A percentile compares a stretch with the other conserved stretches of the same genome.
phyloP scores from a whole-genome alignment of 805 yeast genomes.

The Starmerella lactis-condensi region DNA sequence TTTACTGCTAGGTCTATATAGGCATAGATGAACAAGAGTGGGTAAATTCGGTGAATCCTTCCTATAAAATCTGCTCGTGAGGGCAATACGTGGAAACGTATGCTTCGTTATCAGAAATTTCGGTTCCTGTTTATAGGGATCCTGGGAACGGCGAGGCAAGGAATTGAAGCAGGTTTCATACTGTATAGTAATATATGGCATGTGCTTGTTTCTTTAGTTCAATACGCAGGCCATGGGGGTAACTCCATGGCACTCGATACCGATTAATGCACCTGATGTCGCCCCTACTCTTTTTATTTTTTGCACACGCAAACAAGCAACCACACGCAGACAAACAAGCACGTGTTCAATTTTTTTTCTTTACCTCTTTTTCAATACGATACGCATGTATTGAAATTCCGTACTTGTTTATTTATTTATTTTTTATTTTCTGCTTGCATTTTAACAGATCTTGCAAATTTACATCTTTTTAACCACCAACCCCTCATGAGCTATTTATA shows the following conservation, averaged over 20 bases:
- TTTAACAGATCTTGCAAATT: no score
- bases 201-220: slow-evolving; percentile 17
- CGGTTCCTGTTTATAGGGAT: slow-evolving; percentile 10
- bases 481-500: no score
- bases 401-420: no score
- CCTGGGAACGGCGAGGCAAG: slow-evolving; percentile 20
- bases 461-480: no score
- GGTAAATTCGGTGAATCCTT: slow-evolving; percentile 21
- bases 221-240: slow-evolving; percentile 18
- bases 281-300: slow-evolving; percentile 2
- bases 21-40: slow-evolving; percentile 16
- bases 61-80: slow-evolving; percentile 15
- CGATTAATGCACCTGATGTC: slow-evolving; percentile 17
- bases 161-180: slow-evolving; percentile 12
- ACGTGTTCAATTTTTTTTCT: no score
- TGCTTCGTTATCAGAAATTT: slow-evolving; percentile 20
- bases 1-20: slow-evolving; percentile 9
- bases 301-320: no score
- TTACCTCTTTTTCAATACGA: no score
- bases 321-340: no score
- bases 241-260: slow-evolving; percentile 19
- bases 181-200: background rate
- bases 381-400: no score
- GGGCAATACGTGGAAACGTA: slow-evolving; percentile 19
- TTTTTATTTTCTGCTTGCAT: no score